Base-by-base conservation (phyloP, 2,329 filamentous ascomycete species). In the Penicillium brasilianum region DNA sequence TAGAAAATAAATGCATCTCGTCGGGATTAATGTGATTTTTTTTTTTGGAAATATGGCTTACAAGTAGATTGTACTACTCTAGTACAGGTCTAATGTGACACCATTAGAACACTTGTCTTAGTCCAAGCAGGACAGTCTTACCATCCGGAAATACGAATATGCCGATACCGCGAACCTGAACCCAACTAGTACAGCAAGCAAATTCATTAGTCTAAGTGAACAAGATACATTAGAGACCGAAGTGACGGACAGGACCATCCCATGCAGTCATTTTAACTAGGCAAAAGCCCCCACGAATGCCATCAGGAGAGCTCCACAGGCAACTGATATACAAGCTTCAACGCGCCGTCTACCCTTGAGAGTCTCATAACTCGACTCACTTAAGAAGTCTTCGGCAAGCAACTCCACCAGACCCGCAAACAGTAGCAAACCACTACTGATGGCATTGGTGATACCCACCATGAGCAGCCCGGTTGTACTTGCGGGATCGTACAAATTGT, bases 371-470 rank as follows among this genome's bases (percentile, higher is more conserved):
- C 87, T 89, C 61, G 83, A 80, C 64, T 90, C 87, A 68, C 85
- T 88, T 63, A 90, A 72, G 68, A 96, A 96, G 70, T 96, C 92
- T 76, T 96, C 92, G 0, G 91, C 90, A 50, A 96, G 82, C 20
- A 96, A 82, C 78, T 96, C 91, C 4, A 96, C 92, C 46, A 96
- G 79, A 0, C 91, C 91, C 0, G 92, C 92, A 73, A 94, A 96
- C 3, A 96, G 81, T 30, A 96, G 77, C 54, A 96, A 80, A 0
- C 92, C 92, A 54, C 89, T 89, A 10, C 90, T 93, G 55, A 96
- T 90, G 41, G 91, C 91, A 71, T 96, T 96, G 84, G 94, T 95
- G 72, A 93, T 87, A 8, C 92, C 92, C 6, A 96, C 92, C 79
- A 94, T 89, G 28, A 96, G 79, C 51, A 96, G 78, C 0, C 92